A percentile compares a stretch with the other conserved stretches of the same genome.
Evolutionary conservation across 164 flowering plant genomes (phyloP).

Genomic region (Stephania cephalantha): DNA sequence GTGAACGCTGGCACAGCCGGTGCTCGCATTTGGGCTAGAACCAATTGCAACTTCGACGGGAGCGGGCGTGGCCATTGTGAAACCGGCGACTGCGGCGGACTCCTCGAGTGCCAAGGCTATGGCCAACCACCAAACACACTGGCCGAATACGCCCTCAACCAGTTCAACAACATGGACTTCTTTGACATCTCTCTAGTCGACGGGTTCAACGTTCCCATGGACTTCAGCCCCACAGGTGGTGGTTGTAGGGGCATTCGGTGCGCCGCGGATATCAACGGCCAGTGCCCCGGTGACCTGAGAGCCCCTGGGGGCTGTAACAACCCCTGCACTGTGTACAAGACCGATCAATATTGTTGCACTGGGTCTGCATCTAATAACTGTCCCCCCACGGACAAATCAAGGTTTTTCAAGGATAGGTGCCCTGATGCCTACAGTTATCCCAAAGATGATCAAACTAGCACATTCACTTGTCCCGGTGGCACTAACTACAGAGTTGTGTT

Average conservation of each 20-base stretch:
- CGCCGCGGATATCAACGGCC: slow-evolving; percentile 19
- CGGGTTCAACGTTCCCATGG: slow-evolving; percentile 35
- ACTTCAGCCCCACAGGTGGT: slow-evolving; percentile 14
- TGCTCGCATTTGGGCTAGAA: slow-evolving; percentile 35
- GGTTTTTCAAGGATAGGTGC: slow-evolving; percentile 25
- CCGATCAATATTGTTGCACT: slow-evolving; percentile 21
- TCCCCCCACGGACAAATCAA: slow-evolving; percentile 16
- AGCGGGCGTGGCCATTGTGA: slow-evolving; percentile 28
- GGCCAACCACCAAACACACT: slow-evolving; percentile 34
- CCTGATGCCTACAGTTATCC: slow-evolving; percentile 30
- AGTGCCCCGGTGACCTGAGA: slow-evolving; percentile 19
- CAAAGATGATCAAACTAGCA: slow-evolving; percentile 22
- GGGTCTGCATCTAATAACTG: slow-evolving; percentile 4
- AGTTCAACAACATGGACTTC: slow-evolving; percentile 24
- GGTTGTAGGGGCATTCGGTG: slow-evolving; percentile 10
- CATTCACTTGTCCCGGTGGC: slow-evolving; percentile 25
- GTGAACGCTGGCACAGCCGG: slow-evolving; percentile 12
- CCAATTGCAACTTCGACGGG: slow-evolving; percentile 28
- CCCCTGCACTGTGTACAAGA: slow-evolving; percentile 24
- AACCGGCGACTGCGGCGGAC: slow-evolving; percentile 34
- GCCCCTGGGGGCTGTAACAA: slow-evolving; percentile 26
- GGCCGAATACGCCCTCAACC: slow-evolving; percentile 31
- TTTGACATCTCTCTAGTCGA: slow-evolving; percentile 33
- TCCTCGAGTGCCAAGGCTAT: slow-evolving; percentile 22
- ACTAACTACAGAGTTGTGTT: slow-evolving; percentile 22